These are phyloP conservation scores for Xylaria nigripes DNA, from an alignment of 495 filamentous ascomycete genomes.

Conservation along the genomic window DNA sequence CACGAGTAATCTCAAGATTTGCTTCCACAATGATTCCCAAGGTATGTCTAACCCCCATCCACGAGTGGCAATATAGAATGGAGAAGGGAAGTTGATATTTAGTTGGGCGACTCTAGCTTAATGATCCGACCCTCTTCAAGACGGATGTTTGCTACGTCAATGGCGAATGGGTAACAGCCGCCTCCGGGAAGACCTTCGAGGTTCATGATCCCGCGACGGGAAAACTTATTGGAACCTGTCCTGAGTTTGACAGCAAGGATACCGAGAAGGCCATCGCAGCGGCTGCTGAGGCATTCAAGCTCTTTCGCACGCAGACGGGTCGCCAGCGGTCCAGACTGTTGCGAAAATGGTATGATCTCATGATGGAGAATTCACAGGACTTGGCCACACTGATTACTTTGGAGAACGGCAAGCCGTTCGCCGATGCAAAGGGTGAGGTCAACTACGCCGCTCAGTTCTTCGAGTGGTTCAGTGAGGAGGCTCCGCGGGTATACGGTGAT, in stretches of 20 bases:
- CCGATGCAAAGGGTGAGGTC: constrained; percentile 66
- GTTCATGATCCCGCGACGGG: constrained; percentile 75
- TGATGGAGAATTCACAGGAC: constrained; percentile 82
- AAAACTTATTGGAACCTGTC: constrained; percentile 69
- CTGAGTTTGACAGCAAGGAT: constrained; percentile 70
- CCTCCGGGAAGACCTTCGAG: constrained; percentile 72
- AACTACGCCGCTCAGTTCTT: constrained; percentile 70
- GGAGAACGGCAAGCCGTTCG: constrained; percentile 70
- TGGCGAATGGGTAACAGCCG: constrained; percentile 70
- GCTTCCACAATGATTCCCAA: constrained; percentile 40
- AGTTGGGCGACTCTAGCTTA: constrained; percentile 48
- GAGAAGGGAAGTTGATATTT: background rate
- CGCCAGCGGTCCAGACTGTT: constrained; percentile 78
- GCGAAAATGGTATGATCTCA: constrained; percentile 81
- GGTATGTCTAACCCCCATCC: constrained; percentile 17
- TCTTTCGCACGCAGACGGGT: constrained; percentile 65
- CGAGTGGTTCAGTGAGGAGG: constrained; percentile 77
- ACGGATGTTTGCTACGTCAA: constrained; percentile 73
- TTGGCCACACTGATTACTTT: constrained; percentile 82
- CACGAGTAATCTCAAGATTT: constrained; percentile 26
- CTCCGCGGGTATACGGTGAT: constrained; percentile 62
- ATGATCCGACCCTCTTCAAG: constrained; percentile 75
- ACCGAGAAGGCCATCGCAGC: constrained; percentile 70
- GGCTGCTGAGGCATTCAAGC: constrained; percentile 64
- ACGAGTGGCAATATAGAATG: background rate